phyloP scores from a whole-genome alignment of 2,329 filamentous ascomycete genomes.

The Magnaporthales sp. region DNA sequence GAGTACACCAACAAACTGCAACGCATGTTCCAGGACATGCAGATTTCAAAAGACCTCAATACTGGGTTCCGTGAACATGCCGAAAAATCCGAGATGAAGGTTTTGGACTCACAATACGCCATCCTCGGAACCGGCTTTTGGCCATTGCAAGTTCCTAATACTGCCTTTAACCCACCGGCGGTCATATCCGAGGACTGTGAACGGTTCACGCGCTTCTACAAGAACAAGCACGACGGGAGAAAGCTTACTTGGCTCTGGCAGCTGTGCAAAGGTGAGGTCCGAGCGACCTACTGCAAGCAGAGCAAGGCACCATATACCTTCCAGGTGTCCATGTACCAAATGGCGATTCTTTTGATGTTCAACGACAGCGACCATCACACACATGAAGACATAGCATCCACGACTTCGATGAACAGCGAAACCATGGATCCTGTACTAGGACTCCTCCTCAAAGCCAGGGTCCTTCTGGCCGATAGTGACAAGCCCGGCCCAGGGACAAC shows the following conservation, averaged over 20 bases:
- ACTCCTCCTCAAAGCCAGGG: conserved; percentile 88
- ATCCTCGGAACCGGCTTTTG: conserved; percentile 96
- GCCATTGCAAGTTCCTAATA: conserved; percentile 81
- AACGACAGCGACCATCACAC: conserved; percentile 81
- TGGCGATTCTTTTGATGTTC: conserved; percentile 91
- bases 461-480: conserved; percentile 49
- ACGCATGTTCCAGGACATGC: conserved; percentile 99
- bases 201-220: conserved; percentile 85
- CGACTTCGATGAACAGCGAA: conserved; percentile 72
- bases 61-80: conserved; percentile 74
- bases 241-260: conserved; percentile 99
- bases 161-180: conserved; percentile 77
- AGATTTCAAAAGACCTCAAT: conserved; percentile 97
- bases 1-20: conserved; percentile 99
- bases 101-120: conserved; percentile 80
- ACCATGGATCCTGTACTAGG: conserved; percentile 78
- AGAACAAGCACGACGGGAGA: conserved; percentile 90
- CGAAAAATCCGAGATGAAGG: conserved; percentile 57
- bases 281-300: conserved; percentile 83
- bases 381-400: conserved; percentile 80
- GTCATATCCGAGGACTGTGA: conserved; percentile 84
- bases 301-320: conserved; percentile 92
- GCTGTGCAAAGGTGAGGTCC: conserved; percentile 93
- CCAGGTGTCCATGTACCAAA: conserved; percentile 95
- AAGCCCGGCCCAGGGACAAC: conserved; percentile 71